Evolutionary conservation across 208 protist genomes (phyloP), one percentile per base, ranked within the genome.

Genomic region (Blastocrithidia nonstop): DNA sequence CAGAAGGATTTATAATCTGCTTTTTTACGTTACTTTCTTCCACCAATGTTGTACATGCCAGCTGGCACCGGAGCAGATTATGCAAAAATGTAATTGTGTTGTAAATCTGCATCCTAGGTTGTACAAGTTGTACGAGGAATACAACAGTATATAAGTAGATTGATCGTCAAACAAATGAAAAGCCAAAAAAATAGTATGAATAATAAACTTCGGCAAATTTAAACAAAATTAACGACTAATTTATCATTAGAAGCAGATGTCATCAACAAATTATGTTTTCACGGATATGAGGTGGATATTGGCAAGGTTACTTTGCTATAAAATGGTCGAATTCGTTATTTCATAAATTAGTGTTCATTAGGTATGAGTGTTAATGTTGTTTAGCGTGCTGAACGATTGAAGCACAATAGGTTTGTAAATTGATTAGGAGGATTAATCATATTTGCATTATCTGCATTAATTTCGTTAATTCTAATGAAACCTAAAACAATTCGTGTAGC

Each of bases 321-420:
- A 7, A 82, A 62, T 11, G 70, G 76, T 32, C 42, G 35, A 8
- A 39, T 49, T 2, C 61, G 52, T 45, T 90, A 76, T 49, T 90
- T 87, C 45, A 81, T 90, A 39, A 90, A 90, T 50, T 71, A 80
- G 32, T 84, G 70, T 50, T 86, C 75, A 8, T 66, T 67, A 39
- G 76, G 81, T 21, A 71, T 90, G 63, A 87, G 76, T 6, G 74
- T 66, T 44, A 77, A 90, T 41, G 81, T 90, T 15, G 67, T 90
- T 32, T 41, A 58, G 32, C 64, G 61, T 2, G 64, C 50, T n/a
- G 72, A 86, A 50, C 52, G 52, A 1, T 67, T 80, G 20, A 76
- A 74, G 24, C 25, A 21, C 24, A 69, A 42, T 17, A 35, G 46
- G 6, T 36, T 67, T n/a, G 36, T 82, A 8, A 56, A 63, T 1